phyloP scores from a whole-genome alignment of 768 basidiomycete species.

The Ramaria rubella region DNA sequence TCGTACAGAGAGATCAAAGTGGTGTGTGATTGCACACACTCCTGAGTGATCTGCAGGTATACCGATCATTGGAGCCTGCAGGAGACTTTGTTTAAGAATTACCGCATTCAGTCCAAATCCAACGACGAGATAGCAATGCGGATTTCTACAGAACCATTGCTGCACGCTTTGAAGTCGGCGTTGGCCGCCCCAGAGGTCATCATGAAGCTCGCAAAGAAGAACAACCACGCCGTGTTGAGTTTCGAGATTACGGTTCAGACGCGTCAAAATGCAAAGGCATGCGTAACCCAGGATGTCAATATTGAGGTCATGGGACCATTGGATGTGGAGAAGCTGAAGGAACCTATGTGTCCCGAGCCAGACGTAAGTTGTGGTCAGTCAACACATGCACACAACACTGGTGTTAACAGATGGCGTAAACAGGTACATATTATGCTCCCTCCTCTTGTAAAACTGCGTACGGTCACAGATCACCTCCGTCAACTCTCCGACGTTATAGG shows the following conservation, averaged over 20 bases:
- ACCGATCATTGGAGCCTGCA: neutral
- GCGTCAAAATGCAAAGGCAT: constrained; percentile 54
- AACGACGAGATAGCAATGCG: constrained; percentile 73
- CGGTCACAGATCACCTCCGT: constrained; percentile 67
- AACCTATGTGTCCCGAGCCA: constrained; percentile 82
- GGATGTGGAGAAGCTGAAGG: constrained; percentile 64
- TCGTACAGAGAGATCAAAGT: constrained; percentile 18
- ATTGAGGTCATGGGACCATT: constrained; percentile 73
- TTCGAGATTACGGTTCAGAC: constrained; percentile 69
- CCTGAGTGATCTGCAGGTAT: constrained; percentile 36
- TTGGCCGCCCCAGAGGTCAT: constrained; percentile 51
- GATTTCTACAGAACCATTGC: constrained; percentile 67
- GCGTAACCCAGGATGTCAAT: constrained; percentile 72
- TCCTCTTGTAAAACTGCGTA: constrained; percentile 66
- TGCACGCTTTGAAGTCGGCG: constrained; percentile 62
- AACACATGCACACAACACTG: neutral
- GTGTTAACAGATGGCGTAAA: neutral
- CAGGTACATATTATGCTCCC: constrained; percentile 78
- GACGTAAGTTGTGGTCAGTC: constrained; percentile 46
- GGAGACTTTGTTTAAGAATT: constrained; percentile 57
- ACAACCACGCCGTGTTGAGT: constrained; percentile 66
- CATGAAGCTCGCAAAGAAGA: constrained; percentile 84
- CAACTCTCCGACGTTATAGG: constrained; percentile 64
- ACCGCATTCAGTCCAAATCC: constrained; percentile 83
- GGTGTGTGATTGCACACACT: constrained; percentile 37